phyloP scores from a whole-genome alignment of 1,284 basidiomycete species.

The Somion occarium region DNA sequence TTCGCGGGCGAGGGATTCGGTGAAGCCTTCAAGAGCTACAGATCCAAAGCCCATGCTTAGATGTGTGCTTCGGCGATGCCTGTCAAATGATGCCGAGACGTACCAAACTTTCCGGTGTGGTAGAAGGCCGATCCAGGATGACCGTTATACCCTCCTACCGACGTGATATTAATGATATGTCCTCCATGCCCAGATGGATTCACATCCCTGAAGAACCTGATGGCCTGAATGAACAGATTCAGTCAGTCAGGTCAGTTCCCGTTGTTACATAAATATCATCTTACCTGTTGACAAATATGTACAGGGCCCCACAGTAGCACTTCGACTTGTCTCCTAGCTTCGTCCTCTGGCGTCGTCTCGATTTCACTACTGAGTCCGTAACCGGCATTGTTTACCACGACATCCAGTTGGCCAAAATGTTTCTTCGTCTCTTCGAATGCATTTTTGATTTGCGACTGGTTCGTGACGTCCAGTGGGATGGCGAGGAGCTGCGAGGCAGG shows the following conservation, averaged over 20 bases:
- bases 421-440: slow-evolving; percentile 31
- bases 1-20: slow-evolving; percentile 23
- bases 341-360: slow-evolving; percentile 29
- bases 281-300: slow-evolving; percentile 27
- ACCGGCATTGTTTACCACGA: slow-evolving; percentile 41
- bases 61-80: not conserved
- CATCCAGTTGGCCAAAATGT: slow-evolving; percentile 37
- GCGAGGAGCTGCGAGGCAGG: slow-evolving; percentile 26
- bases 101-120: slow-evolving; percentile 32
- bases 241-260: not conserved
- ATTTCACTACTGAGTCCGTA: slow-evolving; percentile 27
- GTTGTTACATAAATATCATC: slow-evolving; percentile 14
- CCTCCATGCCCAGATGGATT: slow-evolving; percentile 26
- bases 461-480: slow-evolving; percentile 34
- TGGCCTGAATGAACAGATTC: too few species aligned
- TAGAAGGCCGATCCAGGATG: slow-evolving; percentile 29
- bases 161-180: slow-evolving; percentile 30
- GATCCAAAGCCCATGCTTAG: not conserved
- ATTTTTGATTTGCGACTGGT: slow-evolving; percentile 19
- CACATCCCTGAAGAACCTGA: slow-evolving; percentile 24
- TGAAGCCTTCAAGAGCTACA: slow-evolving; percentile 33
- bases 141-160: slow-evolving; percentile 27
- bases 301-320: slow-evolving; percentile 34
- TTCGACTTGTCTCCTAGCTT: slow-evolving; percentile 29
- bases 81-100: slow-evolving; percentile 5